Evolutionary conservation across 768 basidiomycete genomes (phyloP), one percentile per base, ranked within the genome.

Genomic region (Paxillus ammoniavirescens): DNA sequence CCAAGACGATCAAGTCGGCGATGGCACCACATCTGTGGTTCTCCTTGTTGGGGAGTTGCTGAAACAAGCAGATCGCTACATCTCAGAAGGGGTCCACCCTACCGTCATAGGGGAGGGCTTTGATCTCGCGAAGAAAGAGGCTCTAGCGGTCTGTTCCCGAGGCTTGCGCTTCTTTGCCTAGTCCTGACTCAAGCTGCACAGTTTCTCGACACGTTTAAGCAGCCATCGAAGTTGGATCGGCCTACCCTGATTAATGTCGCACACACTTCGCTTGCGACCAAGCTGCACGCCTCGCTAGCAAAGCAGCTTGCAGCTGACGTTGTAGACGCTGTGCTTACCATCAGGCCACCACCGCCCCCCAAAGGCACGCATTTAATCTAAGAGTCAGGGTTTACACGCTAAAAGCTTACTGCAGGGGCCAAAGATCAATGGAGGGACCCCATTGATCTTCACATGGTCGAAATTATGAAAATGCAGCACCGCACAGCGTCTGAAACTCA

Each of bases 391-490:
- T 69, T 44, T 57, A 40, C 61, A 54, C 49, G 53, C 59, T 64
- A 60, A 64, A 61, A 61, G 49, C 61, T 56, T 59, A 57, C 52
- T 52, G 49, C 59, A 88, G 84, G 82, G 57, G 71, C 80, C 17
- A 74, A 76, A 57, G 85, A 88, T 65, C 83, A 85, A 61, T 89
- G 83, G 79, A 81, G 80, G 49, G 87, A 94, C 61, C 93, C 95
- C 47, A 95, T 98, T 66, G 97, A 99, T 76, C 78, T 99, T 52
- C 96, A 98, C 75, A 99, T 99, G 97, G 77, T 99, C 48, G 97
- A 99, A 75, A 87, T 98, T 57, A 98, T 98, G 97, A 98, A 98
- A 77, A 99, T 99, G 97, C 96, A 97, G 72, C 97, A 99, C 75
- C 89, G 95, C 64, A 95, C 89, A 41, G 93, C 97, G 57, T 93